Evolutionary conservation across 805 yeast genomes (phyloP).

Genomic region (Isabelozyma gotoi): DNA sequence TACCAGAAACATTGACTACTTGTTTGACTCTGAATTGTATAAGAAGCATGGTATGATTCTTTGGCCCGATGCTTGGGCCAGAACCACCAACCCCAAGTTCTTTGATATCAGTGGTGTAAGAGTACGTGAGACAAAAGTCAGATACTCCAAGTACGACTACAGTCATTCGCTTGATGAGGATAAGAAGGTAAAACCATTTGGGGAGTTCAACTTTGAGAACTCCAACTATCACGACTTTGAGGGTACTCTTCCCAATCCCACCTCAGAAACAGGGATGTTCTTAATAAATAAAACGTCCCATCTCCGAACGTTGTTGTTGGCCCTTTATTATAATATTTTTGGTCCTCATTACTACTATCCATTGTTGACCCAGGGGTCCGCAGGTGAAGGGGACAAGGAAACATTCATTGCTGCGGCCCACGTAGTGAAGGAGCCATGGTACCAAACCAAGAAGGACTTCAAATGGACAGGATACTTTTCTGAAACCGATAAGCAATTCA

Average conservation of each 20-base stretch:
- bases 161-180: constrained; percentile 23
- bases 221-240: constrained; percentile 52
- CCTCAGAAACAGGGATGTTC: constrained; percentile 72
- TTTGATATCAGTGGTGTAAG: constrained; percentile 51
- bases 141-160: constrained; percentile 25
- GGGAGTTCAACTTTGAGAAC: constrained; percentile 26
- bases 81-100: constrained; percentile 62
- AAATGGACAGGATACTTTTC: constrained; percentile 31
- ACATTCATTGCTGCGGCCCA: constrained; percentile 71
- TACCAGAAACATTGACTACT: constrained; percentile 38
- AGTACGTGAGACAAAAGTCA: constrained; percentile 32
- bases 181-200: constrained; percentile 23
- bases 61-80: constrained; percentile 74
- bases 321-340: constrained; percentile 61
- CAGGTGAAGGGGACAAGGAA: constrained; percentile 83
- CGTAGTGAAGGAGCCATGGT: constrained; percentile 46
- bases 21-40: constrained; percentile 47
- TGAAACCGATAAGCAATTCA: constrained; percentile 23
- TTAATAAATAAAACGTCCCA: constrained; percentile 61
- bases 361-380: constrained; percentile 65
- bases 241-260: constrained; percentile 64
- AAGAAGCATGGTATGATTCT: constrained; percentile 48
- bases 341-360: constrained; percentile 72
- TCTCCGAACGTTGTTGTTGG: constrained; percentile 54
- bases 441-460: constrained; percentile 51